phyloP scores from a whole-genome alignment of 2,329 filamentous ascomycete genomes.

The Cyphellophora europaea region DNA sequence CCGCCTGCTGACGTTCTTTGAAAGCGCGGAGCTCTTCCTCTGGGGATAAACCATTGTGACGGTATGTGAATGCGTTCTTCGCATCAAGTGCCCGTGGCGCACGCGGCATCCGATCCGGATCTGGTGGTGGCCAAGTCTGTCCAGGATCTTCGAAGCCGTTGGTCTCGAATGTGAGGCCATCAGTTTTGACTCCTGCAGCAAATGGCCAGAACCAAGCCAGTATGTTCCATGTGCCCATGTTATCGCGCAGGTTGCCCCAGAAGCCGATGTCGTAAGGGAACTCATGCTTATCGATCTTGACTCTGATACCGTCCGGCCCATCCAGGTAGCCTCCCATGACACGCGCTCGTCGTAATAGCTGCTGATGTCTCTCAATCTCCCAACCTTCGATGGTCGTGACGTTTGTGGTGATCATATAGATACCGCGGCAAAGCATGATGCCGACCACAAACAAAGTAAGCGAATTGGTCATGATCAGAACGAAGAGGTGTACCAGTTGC shows the following conservation, averaged over 20 bases:
- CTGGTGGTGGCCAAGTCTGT: conserved; percentile 36
- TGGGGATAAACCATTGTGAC: conserved; percentile 21
- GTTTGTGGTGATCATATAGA: conserved; percentile 49
- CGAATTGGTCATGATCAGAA: conserved; percentile 45
- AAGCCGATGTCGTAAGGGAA: conserved; percentile 60
- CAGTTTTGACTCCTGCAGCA: conserved; percentile 37
- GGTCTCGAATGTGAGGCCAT: conserved; percentile 43
- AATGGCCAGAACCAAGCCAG: conserved; percentile 55
- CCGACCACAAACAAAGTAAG: conserved; percentile 46
- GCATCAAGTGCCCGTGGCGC: conserved; percentile 14
- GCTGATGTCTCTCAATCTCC: conserved; percentile 44
- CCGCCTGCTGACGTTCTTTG: conserved; percentile 42
- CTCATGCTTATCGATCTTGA: conserved; percentile 50
- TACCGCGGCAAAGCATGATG: conserved; percentile 44
- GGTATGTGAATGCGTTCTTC: conserved; percentile 19
- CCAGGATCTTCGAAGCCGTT: conserved; percentile 51
- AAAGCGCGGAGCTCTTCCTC: conserved; percentile 44
- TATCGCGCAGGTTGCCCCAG: conserved; percentile 48
- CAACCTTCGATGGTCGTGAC: conserved; percentile 57
- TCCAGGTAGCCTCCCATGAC: conserved; percentile 49
- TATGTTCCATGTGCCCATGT: conserved; percentile 39
- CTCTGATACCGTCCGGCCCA: conserved; percentile 44
- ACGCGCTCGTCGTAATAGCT: conserved; percentile 34
- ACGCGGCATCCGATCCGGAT: conserved; percentile 39
- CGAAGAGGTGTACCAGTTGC: conserved; percentile 47